Evolutionary conservation across 306 rosid genomes (phyloP).

Genomic region (Vigna hirtella): DNA sequence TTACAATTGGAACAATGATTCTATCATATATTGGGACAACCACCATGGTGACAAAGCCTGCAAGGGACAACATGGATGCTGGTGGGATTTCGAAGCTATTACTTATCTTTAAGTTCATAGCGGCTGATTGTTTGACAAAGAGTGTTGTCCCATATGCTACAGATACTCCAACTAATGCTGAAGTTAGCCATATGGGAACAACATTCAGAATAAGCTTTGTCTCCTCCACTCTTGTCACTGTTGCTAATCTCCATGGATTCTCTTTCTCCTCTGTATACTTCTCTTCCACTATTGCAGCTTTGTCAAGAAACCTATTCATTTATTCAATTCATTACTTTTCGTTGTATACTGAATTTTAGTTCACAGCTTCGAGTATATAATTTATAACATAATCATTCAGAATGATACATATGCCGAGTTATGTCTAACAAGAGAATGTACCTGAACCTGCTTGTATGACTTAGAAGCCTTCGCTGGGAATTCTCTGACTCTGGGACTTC

Average conservation of each 20-base stretch:
- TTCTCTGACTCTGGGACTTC: conserved; percentile 48
- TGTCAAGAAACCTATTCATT: conserved; percentile 59
- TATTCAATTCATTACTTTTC: not conserved
- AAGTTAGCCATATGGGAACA: conserved; percentile 61
- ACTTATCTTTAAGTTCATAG: conserved; percentile 48
- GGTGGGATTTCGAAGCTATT: conserved; percentile 52
- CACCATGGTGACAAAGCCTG: conserved; percentile 42
- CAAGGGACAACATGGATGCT: conserved; percentile 48
- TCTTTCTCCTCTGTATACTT: conserved; percentile 21
- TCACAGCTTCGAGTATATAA: not conserved
- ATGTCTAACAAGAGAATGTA: conserved; percentile 1
- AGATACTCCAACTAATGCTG: conserved; percentile 47
- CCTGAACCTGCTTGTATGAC: conserved; percentile 57
- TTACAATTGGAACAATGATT: conserved; percentile 48
- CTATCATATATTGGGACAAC: conserved; percentile 48
- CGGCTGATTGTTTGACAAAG: conserved; percentile 58
- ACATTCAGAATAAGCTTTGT: not conserved
- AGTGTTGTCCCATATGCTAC: conserved; percentile 49
- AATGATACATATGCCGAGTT: too few relatives aligned
- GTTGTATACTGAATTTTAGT: not conserved
- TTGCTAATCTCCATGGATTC: not conserved
- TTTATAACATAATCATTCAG: not conserved
- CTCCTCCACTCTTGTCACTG: conserved; percentile 10
- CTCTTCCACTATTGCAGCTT: conserved; percentile 68
- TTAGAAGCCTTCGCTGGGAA: conserved; percentile 46